These are phyloP conservation scores for Penicillium frequentans DNA, from an alignment of 2,329 filamentous ascomycete genomes.

Conservation along the genomic window DNA sequence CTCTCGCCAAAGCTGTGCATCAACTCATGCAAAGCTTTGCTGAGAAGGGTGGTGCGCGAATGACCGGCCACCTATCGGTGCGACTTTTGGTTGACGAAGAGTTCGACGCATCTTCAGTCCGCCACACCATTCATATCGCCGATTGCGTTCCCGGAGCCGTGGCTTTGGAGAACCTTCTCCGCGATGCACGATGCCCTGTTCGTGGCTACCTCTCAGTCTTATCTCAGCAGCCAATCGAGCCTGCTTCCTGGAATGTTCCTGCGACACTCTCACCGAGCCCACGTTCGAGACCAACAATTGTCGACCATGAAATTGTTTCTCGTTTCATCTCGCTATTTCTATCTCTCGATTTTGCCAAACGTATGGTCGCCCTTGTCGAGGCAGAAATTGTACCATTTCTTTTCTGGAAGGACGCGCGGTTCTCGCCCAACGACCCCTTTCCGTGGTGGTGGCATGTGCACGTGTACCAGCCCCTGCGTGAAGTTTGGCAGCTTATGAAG, in stretches of 20 bases:
- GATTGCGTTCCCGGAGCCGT: conserved; percentile 32
- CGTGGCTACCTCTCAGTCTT: conserved; percentile 29
- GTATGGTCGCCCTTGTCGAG: neutral
- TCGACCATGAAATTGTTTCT: neutral
- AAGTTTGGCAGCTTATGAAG: conserved; percentile 38
- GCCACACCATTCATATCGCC: conserved; percentile 34
- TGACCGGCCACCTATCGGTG: conserved; percentile 72
- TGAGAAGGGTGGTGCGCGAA: conserved; percentile 44
- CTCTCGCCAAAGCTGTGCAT: conserved; percentile 61
- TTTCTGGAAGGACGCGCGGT: conserved; percentile 58
- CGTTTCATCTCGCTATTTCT: conserved; percentile 4
- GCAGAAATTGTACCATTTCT: conserved; percentile 33
- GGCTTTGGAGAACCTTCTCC: conserved; percentile 27
- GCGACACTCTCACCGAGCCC: conserved; percentile 11
- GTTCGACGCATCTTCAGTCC: conserved; percentile 31
- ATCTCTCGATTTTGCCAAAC: neutral
- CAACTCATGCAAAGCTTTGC: conserved; percentile 64
- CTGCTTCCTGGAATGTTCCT: conserved; percentile 1
- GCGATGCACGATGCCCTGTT: conserved; percentile 30
- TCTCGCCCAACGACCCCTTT: conserved; percentile 56
- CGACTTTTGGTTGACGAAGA: conserved; percentile 65
- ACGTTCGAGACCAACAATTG: neutral
- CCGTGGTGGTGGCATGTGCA: conserved; percentile 60
- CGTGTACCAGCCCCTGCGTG: conserved; percentile 53
- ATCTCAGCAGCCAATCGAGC: conserved; percentile 14